phyloP scores from a whole-genome alignment of 345 rosid species.

The Eucalyptus victrix region DNA sequence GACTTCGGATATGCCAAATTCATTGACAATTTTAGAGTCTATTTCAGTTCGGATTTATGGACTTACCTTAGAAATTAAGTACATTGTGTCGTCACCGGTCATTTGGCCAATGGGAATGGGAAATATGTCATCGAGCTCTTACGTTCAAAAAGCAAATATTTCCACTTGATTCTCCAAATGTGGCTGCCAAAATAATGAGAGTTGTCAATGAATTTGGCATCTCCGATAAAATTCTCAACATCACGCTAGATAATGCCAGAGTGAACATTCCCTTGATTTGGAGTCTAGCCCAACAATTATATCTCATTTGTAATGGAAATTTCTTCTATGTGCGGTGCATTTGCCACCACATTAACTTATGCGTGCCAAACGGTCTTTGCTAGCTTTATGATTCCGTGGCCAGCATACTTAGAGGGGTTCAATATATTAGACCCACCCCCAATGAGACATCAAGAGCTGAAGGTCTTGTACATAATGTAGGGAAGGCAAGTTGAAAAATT shows the following conservation, averaged over 20 bases:
- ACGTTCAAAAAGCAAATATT: neutral
- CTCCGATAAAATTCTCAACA: neutral
- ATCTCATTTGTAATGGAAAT: neutral
- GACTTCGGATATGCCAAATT: neutral
- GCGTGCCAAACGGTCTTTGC: neutral
- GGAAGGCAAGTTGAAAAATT: neutral
- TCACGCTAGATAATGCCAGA: neutral
- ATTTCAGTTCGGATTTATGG: too few species aligned
- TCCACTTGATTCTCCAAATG: neutral
- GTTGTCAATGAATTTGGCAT: neutral
- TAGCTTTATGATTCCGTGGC: neutral
- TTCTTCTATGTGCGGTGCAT: neutral
- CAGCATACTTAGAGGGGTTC: neutral
- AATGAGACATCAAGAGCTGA: neutral
- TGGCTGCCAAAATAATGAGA: neutral
- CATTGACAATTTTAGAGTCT: neutral
- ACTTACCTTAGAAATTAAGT: neutral
- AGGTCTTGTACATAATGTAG: neutral
- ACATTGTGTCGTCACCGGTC: neutral
- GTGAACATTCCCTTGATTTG: neutral
- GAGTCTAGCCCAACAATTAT: neutral
- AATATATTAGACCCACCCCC: neutral
- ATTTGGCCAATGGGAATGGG: neutral
- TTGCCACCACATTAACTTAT: neutral
- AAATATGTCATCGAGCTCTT: neutral